Base-by-base conservation (phyloP, 441 rosid species). In the Eutrema salsugineum region DNA sequence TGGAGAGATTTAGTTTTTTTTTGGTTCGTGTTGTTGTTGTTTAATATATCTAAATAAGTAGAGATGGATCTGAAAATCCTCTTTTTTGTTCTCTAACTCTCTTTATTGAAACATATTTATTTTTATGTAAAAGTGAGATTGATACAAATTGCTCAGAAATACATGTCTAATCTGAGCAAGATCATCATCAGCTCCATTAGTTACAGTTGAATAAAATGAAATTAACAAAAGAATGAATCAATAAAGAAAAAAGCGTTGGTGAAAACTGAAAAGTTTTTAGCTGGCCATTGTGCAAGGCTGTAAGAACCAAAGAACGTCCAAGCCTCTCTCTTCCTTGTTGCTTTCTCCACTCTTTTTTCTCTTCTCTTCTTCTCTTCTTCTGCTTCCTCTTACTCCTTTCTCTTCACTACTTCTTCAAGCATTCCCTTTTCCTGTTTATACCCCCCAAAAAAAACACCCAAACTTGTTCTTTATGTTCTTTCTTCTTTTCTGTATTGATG, bases 241-340 rank as follows among this genome's bases (percentile, higher is more conserved):
- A 63, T 54, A 30, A 62, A 36, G 3, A 4, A 3, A 58, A 77
- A 66, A 51, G 72, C 66, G 70, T 58, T 66, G 43, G 20, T 59
- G 67, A 30, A 60, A 51, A 47, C n/a, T 17, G 32, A 3, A 1
- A 6, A 20, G 3, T 77, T 16, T 57, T 77, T 63, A 86, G 77
- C 70, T 77, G 19, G 91, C 81, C 20, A 85, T 66, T 51, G 97
- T 79, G 91, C 95, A 94, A 73, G 97, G 97, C 86, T 91, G 90
- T 68, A 91, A 76, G 81, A 94, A 87, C 97, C 99, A 91, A 54
- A 90, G 89, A 58, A 94, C 85, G 60, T 91, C 92, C 56, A 88
- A 78, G 5, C 81, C 79, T 68, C 71, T 84, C 30, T 76, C 70
- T 77, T 83, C 88, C 66, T 79, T 85, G 73, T 79, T 85, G 73